Evolutionary conservation across 768 basidiomycete species (phyloP).

Genomic region (Boletus pseudopeckii): DNA sequence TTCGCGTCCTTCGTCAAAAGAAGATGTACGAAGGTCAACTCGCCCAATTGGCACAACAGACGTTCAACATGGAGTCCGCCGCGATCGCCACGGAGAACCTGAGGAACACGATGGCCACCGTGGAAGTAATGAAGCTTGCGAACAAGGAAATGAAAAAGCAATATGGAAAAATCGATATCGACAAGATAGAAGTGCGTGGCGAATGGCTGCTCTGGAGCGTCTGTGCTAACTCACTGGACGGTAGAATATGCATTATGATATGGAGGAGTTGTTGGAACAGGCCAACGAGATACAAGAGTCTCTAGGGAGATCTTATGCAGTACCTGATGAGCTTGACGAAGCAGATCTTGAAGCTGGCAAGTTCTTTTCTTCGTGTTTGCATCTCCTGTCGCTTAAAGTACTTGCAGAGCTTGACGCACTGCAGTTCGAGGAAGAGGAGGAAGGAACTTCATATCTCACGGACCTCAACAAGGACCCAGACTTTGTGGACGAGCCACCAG

Average conservation of each 20-base stretch:
- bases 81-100: slow-evolving; percentile 96
- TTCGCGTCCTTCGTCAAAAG: slow-evolving; percentile 92
- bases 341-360: slow-evolving; percentile 93
- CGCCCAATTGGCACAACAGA: slow-evolving; percentile 86
- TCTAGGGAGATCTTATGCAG: slow-evolving; percentile 88
- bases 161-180: slow-evolving; percentile 95
- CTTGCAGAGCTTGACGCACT: slow-evolving; percentile 86
- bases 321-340: slow-evolving; percentile 97
- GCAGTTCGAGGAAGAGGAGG: slow-evolving; percentile 88
- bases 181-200: slow-evolving; percentile 88
- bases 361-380: slow-evolving; percentile 17
- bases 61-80: slow-evolving; percentile 98
- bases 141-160: slow-evolving; percentile 97
- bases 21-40: slow-evolving; percentile 94
- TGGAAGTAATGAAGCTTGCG: slow-evolving; percentile 92
- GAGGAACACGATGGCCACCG: slow-evolving; percentile 97
- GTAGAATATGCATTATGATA: slow-evolving; percentile 93
- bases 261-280: slow-evolving; percentile 96
- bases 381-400: slow-evolving; percentile 1
- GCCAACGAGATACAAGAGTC: slow-evolving; percentile 98
- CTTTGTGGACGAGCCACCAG: slow-evolving; percentile 86
- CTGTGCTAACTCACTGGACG: background rate
- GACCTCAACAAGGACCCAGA: slow-evolving; percentile 88
- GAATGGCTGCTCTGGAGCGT: background rate
- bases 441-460: slow-evolving; percentile 82